phyloP scores from a whole-genome alignment of 495 filamentous ascomycete species.

The Aspergillus leporis region DNA sequence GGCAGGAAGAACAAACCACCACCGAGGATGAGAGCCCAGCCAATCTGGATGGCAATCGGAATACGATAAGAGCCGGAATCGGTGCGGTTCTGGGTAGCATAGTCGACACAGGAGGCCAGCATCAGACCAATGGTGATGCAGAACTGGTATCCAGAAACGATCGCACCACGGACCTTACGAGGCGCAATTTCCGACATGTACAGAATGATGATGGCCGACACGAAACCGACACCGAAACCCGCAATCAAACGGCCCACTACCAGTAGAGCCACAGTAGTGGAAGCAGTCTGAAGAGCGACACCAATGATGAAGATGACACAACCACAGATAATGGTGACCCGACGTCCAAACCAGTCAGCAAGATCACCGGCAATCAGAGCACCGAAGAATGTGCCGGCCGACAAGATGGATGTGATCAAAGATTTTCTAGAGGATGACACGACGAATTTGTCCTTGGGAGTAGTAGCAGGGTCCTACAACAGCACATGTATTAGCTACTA shows the following conservation, averaged over 20 bases:
- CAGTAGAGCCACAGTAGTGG: constrained; percentile 50
- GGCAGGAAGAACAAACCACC: constrained; percentile 71
- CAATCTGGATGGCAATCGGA: constrained; percentile 66
- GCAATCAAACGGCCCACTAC: constrained; percentile 71
- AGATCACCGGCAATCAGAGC: constrained; percentile 69
- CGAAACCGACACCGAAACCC: constrained; percentile 73
- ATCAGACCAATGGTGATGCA: constrained; percentile 73
- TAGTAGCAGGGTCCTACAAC: constrained; percentile 26
- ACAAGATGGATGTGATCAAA: constrained; percentile 72
- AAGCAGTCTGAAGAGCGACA: constrained; percentile 61
- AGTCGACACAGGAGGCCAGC: constrained; percentile 70
- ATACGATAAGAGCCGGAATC: constrained; percentile 71
- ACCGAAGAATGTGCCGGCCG: constrained; percentile 75
- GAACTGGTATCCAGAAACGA: constrained; percentile 72
- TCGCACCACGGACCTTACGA: constrained; percentile 65
- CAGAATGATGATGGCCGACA: constrained; percentile 71
- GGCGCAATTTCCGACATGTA: constrained; percentile 70
- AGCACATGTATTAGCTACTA: background rate
- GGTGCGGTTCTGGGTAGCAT: constrained; percentile 59
- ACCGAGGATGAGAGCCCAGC: constrained; percentile 66
- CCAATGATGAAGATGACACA: constrained; percentile 66
- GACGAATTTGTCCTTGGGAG: constrained; percentile 34
- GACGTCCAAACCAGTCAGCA: constrained; percentile 68
- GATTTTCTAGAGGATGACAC: constrained; percentile 53
- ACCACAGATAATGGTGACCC: constrained; percentile 65